A percentile compares a stretch with the other conserved stretches of the same genome.
Evolutionary conservation across 2,329 filamentous ascomycete species (phyloP).

Genomic region (Akanthomyces lecanii): DNA sequence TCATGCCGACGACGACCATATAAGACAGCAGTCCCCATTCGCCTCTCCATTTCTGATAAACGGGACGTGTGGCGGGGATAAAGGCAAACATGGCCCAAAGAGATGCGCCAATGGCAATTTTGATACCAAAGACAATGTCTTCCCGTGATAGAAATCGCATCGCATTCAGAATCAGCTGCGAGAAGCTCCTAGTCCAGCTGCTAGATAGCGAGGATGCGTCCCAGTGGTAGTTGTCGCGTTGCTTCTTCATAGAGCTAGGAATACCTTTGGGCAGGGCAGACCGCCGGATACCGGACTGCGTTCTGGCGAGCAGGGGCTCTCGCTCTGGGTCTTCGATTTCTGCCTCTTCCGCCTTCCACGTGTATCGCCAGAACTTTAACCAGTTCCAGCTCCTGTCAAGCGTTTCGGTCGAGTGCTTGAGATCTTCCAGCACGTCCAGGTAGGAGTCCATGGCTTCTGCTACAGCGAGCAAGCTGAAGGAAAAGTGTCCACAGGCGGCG

Average conservation of each 20-base stretch:
- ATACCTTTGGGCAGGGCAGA: constrained; percentile 54
- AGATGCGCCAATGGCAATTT: constrained; percentile 86
- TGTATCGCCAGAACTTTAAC: constrained; percentile 68
- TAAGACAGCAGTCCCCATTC: constrained; percentile 97
- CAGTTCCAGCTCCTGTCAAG: constrained; percentile 72
- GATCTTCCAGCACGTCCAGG: constrained; percentile 76
- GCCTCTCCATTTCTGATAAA: constrained; percentile 84
- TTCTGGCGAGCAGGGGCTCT: constrained; percentile 36
- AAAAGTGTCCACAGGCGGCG: constrained; percentile 96
- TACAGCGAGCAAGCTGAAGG: constrained; percentile 85
- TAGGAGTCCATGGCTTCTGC: constrained; percentile 85
- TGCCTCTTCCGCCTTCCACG: constrained; percentile 20
- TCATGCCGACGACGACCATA: constrained; percentile 98
- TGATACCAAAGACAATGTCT: constrained; percentile 74
- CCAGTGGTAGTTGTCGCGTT: constrained; percentile 54
- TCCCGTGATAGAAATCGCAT: constrained; percentile 49
- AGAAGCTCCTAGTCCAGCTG: constrained; percentile 39
- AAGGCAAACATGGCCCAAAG: constrained; percentile 89
- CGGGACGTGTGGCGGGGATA: constrained; percentile 68
- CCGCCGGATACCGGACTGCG: constrained; percentile 46
- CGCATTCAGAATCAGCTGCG: constrained; percentile 42
- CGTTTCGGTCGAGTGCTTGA: constrained; percentile 67
- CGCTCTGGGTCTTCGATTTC: constrained; percentile 38
- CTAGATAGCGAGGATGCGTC: constrained; percentile 48
- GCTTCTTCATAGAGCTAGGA: constrained; percentile 47